phyloP scores from a whole-genome alignment of 2,329 filamentous ascomycete genomes.

The Beauveria sp. region DNA sequence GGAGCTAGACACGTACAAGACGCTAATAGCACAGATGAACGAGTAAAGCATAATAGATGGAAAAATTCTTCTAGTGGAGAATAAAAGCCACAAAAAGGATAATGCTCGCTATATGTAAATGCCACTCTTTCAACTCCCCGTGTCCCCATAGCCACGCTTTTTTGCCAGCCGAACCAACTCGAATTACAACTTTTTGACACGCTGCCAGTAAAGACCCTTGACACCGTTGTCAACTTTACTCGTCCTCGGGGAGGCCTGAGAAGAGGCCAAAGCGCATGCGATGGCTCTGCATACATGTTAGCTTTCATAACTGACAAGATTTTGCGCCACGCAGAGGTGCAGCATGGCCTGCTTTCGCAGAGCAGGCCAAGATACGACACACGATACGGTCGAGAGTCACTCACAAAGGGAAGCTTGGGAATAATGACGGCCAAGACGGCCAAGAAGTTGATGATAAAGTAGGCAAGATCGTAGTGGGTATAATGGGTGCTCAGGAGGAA shows the following conservation, averaged over 20 bases:
- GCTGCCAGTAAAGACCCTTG: background rate
- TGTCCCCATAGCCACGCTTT: slow-evolving; percentile 7
- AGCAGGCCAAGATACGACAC: background rate
- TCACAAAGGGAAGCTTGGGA: slow-evolving; percentile 89
- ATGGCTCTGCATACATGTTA: slow-evolving; percentile 52
- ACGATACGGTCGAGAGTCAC: slow-evolving; percentile 30
- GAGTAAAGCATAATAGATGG: background rate
- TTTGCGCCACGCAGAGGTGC: background rate
- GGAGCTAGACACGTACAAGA: background rate
- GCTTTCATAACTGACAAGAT: slow-evolving; percentile 8
- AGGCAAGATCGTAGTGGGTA: slow-evolving; percentile 94
- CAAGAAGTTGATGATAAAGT: slow-evolving; percentile 95
- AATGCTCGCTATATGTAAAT: slow-evolving; percentile 29
- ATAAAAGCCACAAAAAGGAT: slow-evolving; percentile 22
- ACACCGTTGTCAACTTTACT: slow-evolving; percentile 9
- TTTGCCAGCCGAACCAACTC: slow-evolving; percentile 2
- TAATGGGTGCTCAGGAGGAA: slow-evolving; percentile 98
- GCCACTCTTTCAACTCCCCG: slow-evolving; percentile 14
- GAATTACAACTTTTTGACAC: slow-evolving; percentile 8
- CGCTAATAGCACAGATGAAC: background rate
- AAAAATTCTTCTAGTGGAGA: slow-evolving; percentile 13
- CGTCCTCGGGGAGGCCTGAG: slow-evolving; percentile 59
- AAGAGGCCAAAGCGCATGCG: slow-evolving; percentile 71
- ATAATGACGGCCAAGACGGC: slow-evolving; percentile 90
- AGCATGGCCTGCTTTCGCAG: background rate